phyloP scores from a whole-genome alignment of 78 protist genomes.

The Planoprotostelium fungivorum region DNA sequence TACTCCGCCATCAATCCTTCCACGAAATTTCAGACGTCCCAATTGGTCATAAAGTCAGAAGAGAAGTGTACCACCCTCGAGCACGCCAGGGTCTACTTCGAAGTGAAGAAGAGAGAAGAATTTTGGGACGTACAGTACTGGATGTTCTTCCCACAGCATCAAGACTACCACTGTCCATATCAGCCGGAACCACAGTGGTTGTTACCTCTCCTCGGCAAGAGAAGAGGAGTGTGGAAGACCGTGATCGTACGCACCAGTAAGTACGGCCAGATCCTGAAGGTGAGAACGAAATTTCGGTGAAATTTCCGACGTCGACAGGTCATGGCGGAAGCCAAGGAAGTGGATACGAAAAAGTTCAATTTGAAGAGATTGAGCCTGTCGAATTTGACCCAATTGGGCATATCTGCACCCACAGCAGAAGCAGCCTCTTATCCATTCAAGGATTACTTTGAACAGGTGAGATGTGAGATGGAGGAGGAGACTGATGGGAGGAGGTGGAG shows the following conservation, averaged over 20 bases:
- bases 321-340: neutral
- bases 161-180: neutral
- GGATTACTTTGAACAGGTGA: neutral
- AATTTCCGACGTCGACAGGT: neutral
- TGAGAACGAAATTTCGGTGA: neutral
- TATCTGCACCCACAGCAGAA: neutral
- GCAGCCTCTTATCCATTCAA: neutral
- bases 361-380: neutral
- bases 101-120: neutral
- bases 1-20: neutral
- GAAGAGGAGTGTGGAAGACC: neutral
- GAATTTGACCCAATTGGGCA: neutral
- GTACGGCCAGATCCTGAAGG: neutral
- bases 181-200: neutral
- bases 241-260: neutral
- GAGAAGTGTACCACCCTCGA: neutral
- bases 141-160: neutral
- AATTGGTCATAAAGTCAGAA: neutral
- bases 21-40: neutral
- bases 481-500: neutral
- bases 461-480: neutral
- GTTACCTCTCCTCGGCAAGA: neutral
- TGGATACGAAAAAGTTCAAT: neutral
- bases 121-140: neutral
- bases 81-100: neutral